Evolutionary conservation across 106 monocot species (phyloP).

Genomic region (Triglochin maritima): DNA sequence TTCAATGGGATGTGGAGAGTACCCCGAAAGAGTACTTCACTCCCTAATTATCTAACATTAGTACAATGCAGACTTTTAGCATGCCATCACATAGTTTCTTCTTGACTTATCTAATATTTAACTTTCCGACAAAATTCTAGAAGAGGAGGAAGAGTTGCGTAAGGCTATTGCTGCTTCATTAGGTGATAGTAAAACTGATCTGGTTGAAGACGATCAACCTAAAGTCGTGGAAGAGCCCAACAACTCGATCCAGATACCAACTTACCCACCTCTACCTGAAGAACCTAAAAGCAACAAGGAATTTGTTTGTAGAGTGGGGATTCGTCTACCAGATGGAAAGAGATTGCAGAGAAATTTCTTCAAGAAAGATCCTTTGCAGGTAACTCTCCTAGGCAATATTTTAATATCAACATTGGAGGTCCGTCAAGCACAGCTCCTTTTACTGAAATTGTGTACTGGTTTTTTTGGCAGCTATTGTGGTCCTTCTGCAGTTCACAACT

Average conservation of each 20-base stretch:
- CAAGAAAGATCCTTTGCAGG: slow-evolving; percentile 56
- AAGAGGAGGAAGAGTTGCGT: slow-evolving; percentile 31
- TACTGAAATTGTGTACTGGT: background rate
- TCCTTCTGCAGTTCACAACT: slow-evolving; percentile 22
- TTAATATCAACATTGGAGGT: background rate
- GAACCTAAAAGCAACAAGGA: slow-evolving; percentile 61
- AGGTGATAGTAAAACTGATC: slow-evolving; percentile 6
- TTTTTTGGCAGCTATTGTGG: slow-evolving; percentile 25
- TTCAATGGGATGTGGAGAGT: too few species aligned
- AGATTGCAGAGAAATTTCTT: slow-evolving; percentile 73
- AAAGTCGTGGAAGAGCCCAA: slow-evolving; percentile 9
- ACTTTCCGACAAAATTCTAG: slow-evolving; percentile 10
- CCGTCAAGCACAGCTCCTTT: background rate
- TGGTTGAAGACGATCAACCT: slow-evolving; percentile 10
- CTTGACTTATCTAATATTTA: too few species aligned
- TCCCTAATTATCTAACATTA: too few species aligned
- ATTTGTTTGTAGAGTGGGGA: slow-evolving; percentile 58
- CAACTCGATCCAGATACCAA: slow-evolving; percentile 10
- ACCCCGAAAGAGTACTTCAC: too few species aligned
- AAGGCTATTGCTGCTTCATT: slow-evolving; percentile 34
- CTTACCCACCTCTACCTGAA: slow-evolving; percentile 75
- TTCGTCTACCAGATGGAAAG: slow-evolving; percentile 77
- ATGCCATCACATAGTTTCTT: too few species aligned
- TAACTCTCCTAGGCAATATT: slow-evolving; percentile 2
- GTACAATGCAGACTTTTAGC: too few species aligned